A percentile compares a stretch with the other conserved stretches of the same genome.
Conservation (phyloP, 768 basidiomycete genomes). For the Agrocybe chaxingu region DNA sequence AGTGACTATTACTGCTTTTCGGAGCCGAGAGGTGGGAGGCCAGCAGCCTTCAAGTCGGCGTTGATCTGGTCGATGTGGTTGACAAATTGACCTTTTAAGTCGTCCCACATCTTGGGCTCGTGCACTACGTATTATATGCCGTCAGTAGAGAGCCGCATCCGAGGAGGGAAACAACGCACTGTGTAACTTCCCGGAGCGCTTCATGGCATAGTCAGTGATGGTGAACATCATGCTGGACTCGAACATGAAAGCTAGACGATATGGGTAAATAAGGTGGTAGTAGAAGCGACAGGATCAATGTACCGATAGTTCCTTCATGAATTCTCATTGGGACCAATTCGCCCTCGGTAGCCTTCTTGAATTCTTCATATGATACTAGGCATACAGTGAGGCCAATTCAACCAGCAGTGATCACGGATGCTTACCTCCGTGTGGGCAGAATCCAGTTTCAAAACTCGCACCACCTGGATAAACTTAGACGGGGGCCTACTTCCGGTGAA, state of each 20-base stretch:
- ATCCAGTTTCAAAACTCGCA: conserved; percentile 60
- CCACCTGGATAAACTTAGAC: conserved; percentile 27
- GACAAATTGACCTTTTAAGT: conserved; percentile 54
- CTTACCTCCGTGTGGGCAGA: conserved; percentile 62
- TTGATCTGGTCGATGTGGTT: conserved; percentile 57
- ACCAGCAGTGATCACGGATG: not conserved
- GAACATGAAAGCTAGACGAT: conserved; percentile 53
- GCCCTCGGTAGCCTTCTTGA: conserved; percentile 51
- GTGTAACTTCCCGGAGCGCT: conserved; percentile 55
- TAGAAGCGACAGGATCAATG: conserved; percentile 7
- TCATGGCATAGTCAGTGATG: conserved; percentile 62
- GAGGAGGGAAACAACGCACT: conserved; percentile 28
- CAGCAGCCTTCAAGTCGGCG: conserved; percentile 39
- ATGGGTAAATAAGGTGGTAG: not conserved
- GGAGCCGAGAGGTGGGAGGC: conserved; percentile 29
- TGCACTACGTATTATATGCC: conserved; percentile 34
- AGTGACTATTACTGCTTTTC: conserved; percentile 1
- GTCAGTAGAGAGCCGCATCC: not conserved
- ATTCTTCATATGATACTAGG: conserved; percentile 58
- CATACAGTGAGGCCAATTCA: not conserved
- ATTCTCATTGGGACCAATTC: conserved; percentile 50
- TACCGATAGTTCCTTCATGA: conserved; percentile 52
- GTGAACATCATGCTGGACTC: conserved; percentile 62
- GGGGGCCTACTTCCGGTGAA: not conserved
- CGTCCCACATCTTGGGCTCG: conserved; percentile 67